Base-by-base conservation (phyloP, 371 early-diverging fungal genomes). In the Circinella minor region DNA sequence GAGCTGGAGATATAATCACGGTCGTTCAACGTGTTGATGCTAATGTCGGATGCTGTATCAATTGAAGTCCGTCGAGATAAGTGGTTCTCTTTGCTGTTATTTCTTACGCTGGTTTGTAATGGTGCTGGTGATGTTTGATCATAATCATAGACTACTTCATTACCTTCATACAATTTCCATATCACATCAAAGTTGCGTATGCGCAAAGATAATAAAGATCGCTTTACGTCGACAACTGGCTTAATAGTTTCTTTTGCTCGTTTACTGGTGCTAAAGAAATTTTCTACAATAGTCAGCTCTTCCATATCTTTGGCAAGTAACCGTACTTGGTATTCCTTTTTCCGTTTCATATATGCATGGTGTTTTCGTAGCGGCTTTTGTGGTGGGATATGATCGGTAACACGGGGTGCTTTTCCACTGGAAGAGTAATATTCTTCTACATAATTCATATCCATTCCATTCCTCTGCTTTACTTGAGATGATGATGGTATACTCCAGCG, bases 151-250 rank as follows among this genome's bases (percentile, higher is more conserved):
- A 69, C 70, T 85, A 85, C 89, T 65, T 89, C 88, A 63, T 79
- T 81, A 0, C 92, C 92, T 69, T 90, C 90, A 54, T 87, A 90
- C 13, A 93, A 67, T 14, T 85, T 82, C 88, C 88, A 90, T 3
- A 80, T 63, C 38, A 92, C 61, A 70, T 89, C 85, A 60, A 90
- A 84, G 63, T 92, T 86, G 14, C 78, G 70, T 4, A 92, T 73
- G 18, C 86, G 83, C 10, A 91, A 51, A 0, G 86, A 83, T 36
- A 86, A 37, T 36, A 81, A 61, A 38, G 88, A 85, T 13, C 57
- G 61, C 39, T 46, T 66, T 11, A 66, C 15, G 62, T 80, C 80
- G 2, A 83, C 73, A 5, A 67, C 46, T 0, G 74, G 74, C 34
- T 76, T 73, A 39, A 65, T 73, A 65, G 76, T 74, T 71, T 76